Evolutionary conservation across 2,329 filamentous ascomycete genomes (phyloP).

Genomic region (Epichloe glyceriae): DNA sequence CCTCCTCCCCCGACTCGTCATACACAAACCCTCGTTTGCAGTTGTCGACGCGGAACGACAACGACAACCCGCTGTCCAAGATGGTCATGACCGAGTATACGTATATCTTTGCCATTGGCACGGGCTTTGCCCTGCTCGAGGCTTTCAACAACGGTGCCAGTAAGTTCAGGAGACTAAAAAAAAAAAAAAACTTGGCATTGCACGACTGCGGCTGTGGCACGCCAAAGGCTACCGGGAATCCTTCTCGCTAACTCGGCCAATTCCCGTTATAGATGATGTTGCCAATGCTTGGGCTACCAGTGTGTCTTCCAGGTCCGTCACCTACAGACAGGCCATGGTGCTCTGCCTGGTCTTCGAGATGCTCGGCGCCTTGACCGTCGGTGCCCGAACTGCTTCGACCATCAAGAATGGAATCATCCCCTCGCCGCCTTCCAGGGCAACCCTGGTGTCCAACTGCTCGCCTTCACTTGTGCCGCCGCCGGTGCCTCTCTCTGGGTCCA

Average conservation of each 20-base stretch:
- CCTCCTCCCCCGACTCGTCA: not conserved
- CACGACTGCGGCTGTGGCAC: too few species aligned
- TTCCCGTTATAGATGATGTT: constrained; percentile 52
- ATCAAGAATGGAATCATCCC: constrained; percentile 66
- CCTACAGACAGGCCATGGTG: constrained; percentile 55
- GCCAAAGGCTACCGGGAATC: not conserved
- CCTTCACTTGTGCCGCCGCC: constrained; percentile 48
- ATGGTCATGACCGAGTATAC: constrained; percentile 51
- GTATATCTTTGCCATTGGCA: constrained; percentile 66
- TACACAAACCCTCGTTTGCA: not conserved
- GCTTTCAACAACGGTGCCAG: constrained; percentile 70
- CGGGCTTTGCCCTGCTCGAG: constrained; percentile 62
- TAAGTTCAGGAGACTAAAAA: constrained; percentile 27
- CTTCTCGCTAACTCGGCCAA: constrained; percentile 5
- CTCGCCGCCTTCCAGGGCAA: constrained; percentile 41
- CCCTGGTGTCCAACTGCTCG: constrained; percentile 54
- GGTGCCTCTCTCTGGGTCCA: constrained; percentile 60
- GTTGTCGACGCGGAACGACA: not conserved
- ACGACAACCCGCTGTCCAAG: constrained; percentile 15
- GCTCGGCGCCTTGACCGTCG: constrained; percentile 51
- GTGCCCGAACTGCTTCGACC: constrained; percentile 55
- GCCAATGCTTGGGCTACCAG: constrained; percentile 74
- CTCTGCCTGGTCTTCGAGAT: constrained; percentile 54
- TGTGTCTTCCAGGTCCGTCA: constrained; percentile 62
- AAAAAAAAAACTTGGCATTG: not conserved